Conservation (phyloP, 805 yeast genomes). For the Yarrowia porcina region DNA sequence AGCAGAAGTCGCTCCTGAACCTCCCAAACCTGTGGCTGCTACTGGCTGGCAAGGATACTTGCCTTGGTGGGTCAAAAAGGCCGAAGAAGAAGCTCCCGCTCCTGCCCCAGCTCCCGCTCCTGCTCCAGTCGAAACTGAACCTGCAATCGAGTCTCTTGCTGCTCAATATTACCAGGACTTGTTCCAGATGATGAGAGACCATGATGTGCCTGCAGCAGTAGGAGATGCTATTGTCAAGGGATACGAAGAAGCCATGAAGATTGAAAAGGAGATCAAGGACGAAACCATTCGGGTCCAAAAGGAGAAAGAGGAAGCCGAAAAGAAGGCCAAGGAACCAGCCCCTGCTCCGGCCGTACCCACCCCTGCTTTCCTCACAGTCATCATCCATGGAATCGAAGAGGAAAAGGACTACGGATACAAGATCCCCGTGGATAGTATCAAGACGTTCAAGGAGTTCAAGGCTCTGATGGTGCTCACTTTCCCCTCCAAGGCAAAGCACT, state of each 20-base stretch:
- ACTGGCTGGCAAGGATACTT: neutral
- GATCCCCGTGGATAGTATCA: constrained; percentile 10
- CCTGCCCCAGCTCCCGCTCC: neutral
- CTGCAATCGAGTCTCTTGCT: neutral
- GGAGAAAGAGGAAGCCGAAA: constrained; percentile 2
- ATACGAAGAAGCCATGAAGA: constrained; percentile 7
- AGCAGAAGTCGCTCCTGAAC: neutral
- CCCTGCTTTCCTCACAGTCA: neutral
- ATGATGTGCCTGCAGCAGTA: neutral
- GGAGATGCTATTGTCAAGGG: constrained; percentile 14
- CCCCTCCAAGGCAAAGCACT: constrained; percentile 12
- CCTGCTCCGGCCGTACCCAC: neutral
- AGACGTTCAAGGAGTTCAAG: constrained; percentile 13
- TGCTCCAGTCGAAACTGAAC: neutral
- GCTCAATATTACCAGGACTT: constrained; percentile 14
- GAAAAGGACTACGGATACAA: constrained; percentile 16
- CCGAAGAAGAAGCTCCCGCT: neutral
- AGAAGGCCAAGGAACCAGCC: neutral
- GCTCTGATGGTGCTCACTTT: neutral
- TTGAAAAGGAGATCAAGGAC: constrained; percentile 4
- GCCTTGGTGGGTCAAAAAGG: neutral
- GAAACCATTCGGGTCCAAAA: neutral
- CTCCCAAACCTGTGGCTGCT: neutral
- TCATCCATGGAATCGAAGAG: neutral
- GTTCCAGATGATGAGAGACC: constrained; percentile 11